Evolutionary conservation across 2,329 filamentous ascomycete genomes (phyloP).

Genomic region (Arthrobotrys iridis): DNA sequence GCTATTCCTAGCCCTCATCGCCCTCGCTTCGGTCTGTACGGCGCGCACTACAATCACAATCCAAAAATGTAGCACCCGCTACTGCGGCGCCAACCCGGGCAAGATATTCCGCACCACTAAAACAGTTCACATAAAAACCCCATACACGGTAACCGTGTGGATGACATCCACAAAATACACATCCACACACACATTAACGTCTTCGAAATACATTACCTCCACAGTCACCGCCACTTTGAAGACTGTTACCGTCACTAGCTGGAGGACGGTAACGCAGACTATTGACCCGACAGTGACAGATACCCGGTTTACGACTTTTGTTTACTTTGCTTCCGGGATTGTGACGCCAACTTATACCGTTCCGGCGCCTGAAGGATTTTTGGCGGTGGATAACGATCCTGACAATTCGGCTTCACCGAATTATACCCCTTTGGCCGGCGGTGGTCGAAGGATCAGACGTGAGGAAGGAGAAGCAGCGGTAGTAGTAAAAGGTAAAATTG

Average conservation of each 20-base stretch:
- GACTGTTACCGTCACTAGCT: not conserved
- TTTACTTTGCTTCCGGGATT: not conserved
- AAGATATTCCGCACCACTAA: not conserved
- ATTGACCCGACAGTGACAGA: not conserved
- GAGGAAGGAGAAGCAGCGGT: no score
- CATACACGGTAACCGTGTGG: conserved; percentile 14
- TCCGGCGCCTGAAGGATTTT: conserved; percentile 9
- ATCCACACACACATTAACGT: not conserved
- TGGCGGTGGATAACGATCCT: conserved; percentile 18
- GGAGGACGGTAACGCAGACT: not conserved
- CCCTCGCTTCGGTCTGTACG: conserved; percentile 19
- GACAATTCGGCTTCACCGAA: conserved; percentile 12
- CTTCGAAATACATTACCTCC: not conserved
- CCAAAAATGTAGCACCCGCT: conserved; percentile 17
- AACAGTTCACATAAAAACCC: conserved; percentile 2
- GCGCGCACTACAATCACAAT: conserved; percentile 22
- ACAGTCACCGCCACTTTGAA: not conserved
- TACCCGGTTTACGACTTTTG: not conserved
- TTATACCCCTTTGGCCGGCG: not conserved
- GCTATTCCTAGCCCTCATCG: conserved; percentile 6
- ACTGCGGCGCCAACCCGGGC: not conserved
- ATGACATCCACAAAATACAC: conserved; percentile 21
- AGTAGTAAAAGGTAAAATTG: no score
- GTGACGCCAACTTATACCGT: not conserved
- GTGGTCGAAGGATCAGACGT: not conserved